These are phyloP conservation scores for Euphorbia celastroides DNA, from an alignment of 441 rosid species.

Conservation along the genomic window DNA sequence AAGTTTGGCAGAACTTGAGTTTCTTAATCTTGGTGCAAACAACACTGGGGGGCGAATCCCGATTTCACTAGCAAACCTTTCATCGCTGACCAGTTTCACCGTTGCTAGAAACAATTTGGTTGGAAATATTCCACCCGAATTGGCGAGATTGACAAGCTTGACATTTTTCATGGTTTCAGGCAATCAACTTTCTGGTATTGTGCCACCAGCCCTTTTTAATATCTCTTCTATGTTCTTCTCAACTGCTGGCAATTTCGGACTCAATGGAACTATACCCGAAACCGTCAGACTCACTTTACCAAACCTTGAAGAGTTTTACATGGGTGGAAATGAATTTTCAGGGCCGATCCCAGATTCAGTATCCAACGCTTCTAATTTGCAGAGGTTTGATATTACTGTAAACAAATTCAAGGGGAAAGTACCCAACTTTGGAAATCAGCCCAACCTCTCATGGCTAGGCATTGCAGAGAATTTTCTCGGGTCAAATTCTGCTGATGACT, in stretches of 20 bases:
- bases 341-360: background rate
- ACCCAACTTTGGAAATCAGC: background rate
- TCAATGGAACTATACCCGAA: background rate
- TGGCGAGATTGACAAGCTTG: background rate
- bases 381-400: background rate
- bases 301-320: background rate
- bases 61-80: background rate
- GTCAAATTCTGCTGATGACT: background rate
- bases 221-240: background rate
- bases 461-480: background rate
- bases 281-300: conserved; percentile 10
- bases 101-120: background rate
- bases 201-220: conserved; percentile 10
- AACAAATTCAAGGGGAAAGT: background rate
- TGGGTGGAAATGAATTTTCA: background rate
- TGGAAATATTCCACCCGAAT: background rate
- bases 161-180: background rate
- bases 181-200: background rate
- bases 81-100: background rate
- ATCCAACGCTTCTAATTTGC: conserved; percentile 4
- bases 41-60: background rate
- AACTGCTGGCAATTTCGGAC: background rate
- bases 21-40: background rate
- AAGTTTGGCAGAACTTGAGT: background rate
- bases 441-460: background rate